Percentiles rank a stretch among this genome's conserved stretches.
Evolutionary conservation across 495 filamentous ascomycete genomes (phyloP).

Genomic region (Parathielavia hyrcaniae): DNA sequence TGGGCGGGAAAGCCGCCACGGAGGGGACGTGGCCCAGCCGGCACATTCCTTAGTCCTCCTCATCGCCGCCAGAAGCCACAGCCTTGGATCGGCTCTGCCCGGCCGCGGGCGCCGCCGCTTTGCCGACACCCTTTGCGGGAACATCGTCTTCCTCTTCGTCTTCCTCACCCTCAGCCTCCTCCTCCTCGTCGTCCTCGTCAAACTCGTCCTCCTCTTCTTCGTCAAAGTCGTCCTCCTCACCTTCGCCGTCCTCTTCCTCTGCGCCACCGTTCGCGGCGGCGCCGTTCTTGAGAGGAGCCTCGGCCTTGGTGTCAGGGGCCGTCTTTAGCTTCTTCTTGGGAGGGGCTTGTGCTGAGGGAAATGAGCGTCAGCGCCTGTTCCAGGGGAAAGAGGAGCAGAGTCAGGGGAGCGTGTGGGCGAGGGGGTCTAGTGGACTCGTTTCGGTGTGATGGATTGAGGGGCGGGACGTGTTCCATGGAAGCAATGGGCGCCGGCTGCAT

Average conservation of each 20-base stretch:
- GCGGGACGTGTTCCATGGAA: not conserved
- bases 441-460: not conserved
- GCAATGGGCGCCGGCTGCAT: not conserved
- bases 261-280: conserved; percentile 20
- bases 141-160: conserved; percentile 29
- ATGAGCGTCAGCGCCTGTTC: not conserved
- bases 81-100: conserved; percentile 17
- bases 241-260: conserved; percentile 31
- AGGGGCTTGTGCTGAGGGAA: conserved; percentile 33
- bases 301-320: conserved; percentile 24
- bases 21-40: not conserved
- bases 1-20: not conserved
- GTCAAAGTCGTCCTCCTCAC: conserved; percentile 33
- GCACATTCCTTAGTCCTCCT: conserved; percentile 31
- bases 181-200: conserved; percentile 27
- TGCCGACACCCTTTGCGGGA: conserved; percentile 34
- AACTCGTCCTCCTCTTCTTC: conserved; percentile 34
- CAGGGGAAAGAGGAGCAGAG: too few species aligned
- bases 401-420: not conserved
- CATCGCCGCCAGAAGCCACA: conserved; percentile 29
- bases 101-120: conserved; percentile 20
- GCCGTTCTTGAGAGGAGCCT: conserved; percentile 33
- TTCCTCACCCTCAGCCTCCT: conserved; percentile 34
- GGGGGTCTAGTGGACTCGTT: not conserved
- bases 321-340: conserved; percentile 48